phyloP scores from a whole-genome alignment of 2,329 filamentous ascomycete species.

The Trichoderma aggressivum region DNA sequence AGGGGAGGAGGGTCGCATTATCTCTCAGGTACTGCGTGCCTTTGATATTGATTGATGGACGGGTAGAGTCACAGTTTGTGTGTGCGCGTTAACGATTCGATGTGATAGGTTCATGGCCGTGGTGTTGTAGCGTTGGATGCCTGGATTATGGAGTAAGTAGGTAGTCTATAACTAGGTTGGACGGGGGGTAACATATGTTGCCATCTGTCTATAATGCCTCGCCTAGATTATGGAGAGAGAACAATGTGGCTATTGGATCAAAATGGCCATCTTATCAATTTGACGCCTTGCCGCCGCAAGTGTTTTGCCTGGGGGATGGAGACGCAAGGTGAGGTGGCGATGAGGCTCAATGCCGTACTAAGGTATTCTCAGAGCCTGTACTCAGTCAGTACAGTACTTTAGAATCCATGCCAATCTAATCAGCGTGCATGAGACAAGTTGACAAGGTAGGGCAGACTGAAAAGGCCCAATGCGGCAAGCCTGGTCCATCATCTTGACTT shows the following conservation, averaged over 20 bases:
- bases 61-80: background rate
- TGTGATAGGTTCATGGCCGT: slow-evolving; percentile 6
- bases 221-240: background rate
- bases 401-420: background rate
- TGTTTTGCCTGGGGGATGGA: background rate
- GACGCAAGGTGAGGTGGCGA: background rate
- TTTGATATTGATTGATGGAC: background rate
- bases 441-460: background rate
- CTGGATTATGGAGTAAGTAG: background rate
- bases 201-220: background rate
- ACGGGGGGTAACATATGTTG: background rate
- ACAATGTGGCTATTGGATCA: background rate
- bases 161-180: background rate
- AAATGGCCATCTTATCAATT: background rate
- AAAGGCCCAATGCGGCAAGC: background rate
- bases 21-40: background rate
- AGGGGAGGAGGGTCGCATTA: background rate
- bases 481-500: background rate
- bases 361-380: background rate
- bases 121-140: slow-evolving; percentile 1
- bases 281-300: background rate
- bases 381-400: background rate
- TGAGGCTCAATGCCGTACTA: background rate
- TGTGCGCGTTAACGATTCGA: background rate
- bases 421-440: background rate